Evolutionary conservation across 352 stramenopile species (phyloP), one percentile per base, ranked within the genome.

Genomic region (Thraustochytrium sp.): DNA sequence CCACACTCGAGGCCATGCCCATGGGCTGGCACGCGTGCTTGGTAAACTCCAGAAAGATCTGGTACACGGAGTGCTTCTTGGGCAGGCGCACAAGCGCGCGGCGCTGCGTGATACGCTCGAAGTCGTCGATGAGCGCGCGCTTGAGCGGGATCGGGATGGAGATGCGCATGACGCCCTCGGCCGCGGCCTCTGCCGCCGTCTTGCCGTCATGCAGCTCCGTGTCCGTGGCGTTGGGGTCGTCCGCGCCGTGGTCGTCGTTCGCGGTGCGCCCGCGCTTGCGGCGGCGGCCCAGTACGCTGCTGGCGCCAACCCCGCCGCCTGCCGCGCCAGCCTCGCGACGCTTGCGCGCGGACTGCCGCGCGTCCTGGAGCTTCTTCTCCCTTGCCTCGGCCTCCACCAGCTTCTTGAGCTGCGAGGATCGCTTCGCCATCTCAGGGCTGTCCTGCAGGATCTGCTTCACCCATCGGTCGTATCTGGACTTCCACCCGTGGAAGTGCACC

Each of bases 401-500:
- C 29, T 18, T 5, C 31, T 65, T 46, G 9, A 64, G 16, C 68
- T 80, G 31, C 34, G 76, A 38, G 18, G 9, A 46, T 11, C 31
- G 48, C 37, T 23, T 8, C 18, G 5, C 5, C 9, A 18, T 64
- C 37, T 65, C 46, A 18, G 48, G 31, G 11, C n/a, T 64, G n/a
- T 55, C 34, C 0, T 46, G 36, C 23, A 63, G 21, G 21, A 80
- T 13, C 0, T 29, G 8, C 0, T 80, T 44, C 42, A 80, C 68
- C 68, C 68, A 80, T 9, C 36, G 31, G 38, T 80, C 68, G 29
- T 80, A 63, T 5, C 31, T 16, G 5, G 68, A 42, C 51, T 80
- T 80, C 68, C 68, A 80, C 13, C 68, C 68, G 2, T 63, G 42
- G 63, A 80, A 80, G 42, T 80, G 68, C 4, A 80, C 68, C 31